These are phyloP conservation scores for Fraxinus pennsylvanica DNA, from an alignment of 257 asterid species.

Conservation along the genomic window DNA sequence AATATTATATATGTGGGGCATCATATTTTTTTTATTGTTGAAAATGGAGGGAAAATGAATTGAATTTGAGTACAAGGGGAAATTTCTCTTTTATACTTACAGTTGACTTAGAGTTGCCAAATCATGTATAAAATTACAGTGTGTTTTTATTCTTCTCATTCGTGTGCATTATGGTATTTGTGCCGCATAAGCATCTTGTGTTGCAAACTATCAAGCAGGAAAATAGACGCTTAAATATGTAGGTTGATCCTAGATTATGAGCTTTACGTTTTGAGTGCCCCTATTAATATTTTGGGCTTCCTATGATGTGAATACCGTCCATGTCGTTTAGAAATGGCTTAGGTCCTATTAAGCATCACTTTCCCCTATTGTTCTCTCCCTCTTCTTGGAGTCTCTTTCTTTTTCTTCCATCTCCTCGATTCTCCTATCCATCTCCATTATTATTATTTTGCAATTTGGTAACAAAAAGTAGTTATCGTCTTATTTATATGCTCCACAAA, in stretches of 20 bases:
- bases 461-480: too few relatives aligned
- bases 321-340: not conserved
- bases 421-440: too few relatives aligned
- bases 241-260: not conserved
- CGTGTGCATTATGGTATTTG: too few relatives aligned
- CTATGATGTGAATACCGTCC: not conserved
- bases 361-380: not conserved
- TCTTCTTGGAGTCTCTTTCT: not conserved
- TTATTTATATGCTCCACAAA: not conserved
- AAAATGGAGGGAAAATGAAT: not conserved
- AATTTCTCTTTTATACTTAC: not conserved
- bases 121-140: constrained; percentile 1
- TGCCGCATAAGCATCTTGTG: too few relatives aligned
- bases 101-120: not conserved
- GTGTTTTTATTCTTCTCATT: not conserved
- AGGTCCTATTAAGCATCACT: not conserved
- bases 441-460: too few relatives aligned
- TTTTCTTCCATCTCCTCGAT: too few relatives aligned
- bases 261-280: not conserved
- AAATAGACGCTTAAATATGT: not conserved
- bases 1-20: not conserved
- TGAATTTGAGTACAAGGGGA: not conserved
- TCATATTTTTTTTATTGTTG: not conserved
- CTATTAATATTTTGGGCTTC: not conserved
- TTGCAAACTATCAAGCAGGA: too few relatives aligned